Conservation (phyloP, 2,329 filamentous ascomycete species). For the Trichoderma sp. region DNA sequence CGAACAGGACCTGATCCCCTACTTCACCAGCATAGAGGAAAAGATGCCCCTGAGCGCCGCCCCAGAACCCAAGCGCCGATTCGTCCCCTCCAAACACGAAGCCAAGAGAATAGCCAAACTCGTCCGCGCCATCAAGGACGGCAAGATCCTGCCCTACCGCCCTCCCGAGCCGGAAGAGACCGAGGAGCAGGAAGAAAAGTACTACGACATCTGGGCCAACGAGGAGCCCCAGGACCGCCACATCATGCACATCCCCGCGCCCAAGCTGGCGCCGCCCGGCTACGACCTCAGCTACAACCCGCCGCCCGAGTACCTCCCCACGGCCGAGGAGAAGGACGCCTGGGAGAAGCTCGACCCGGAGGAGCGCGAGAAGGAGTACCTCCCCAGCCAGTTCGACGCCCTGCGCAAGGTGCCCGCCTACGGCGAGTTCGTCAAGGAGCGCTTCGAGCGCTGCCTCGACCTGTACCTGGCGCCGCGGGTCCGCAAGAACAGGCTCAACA, state of each 20-base stretch:
- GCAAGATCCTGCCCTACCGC: slow-evolving; percentile 88
- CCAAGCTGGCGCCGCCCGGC: slow-evolving; percentile 88
- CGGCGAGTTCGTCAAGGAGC: slow-evolving; percentile 86
- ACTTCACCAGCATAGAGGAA: slow-evolving; percentile 88
- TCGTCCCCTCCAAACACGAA: slow-evolving; percentile 95
- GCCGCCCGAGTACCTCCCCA: slow-evolving; percentile 89
- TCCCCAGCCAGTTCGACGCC: slow-evolving; percentile 80
- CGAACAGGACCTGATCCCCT: slow-evolving; percentile 80
- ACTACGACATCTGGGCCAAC: slow-evolving; percentile 94
- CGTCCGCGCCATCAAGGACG: slow-evolving; percentile 92
- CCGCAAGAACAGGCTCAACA: slow-evolving; percentile 91
- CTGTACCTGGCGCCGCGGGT: slow-evolving; percentile 92
- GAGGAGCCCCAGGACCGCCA: slow-evolving; percentile 82
- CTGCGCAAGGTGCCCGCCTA: slow-evolving; percentile 92
- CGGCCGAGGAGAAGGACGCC: slow-evolving; percentile 76
- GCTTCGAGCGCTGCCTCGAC: slow-evolving; percentile 93
- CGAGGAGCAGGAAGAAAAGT: slow-evolving; percentile 62
- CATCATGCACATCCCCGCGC: slow-evolving; percentile 91
- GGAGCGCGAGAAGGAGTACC: slow-evolving; percentile 85
- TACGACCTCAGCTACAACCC: slow-evolving; percentile 98
- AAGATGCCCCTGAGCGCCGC: slow-evolving; percentile 94
- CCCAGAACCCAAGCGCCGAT: slow-evolving; percentile 93
- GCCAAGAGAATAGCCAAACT: slow-evolving; percentile 96
- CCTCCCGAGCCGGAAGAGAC: slow-evolving; percentile 66
- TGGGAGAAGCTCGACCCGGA: slow-evolving; percentile 90